Conservation (phyloP, 306 rosid species). For the Trichosanthes cucumerina region DNA sequence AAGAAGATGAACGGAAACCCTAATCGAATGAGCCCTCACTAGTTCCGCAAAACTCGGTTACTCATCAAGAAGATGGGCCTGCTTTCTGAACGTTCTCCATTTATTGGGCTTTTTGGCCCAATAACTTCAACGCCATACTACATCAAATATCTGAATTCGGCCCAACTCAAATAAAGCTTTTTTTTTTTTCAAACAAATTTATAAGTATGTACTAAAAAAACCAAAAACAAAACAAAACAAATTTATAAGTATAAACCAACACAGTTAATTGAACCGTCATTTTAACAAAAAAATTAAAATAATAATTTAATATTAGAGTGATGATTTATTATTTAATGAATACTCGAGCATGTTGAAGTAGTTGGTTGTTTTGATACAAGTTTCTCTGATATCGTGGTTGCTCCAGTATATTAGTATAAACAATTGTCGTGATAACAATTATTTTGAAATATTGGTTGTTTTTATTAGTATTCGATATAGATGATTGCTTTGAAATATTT, state of each 20-base stretch:
- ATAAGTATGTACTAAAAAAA: background rate
- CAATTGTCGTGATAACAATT: too few relatives aligned
- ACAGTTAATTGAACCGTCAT: too few relatives aligned
- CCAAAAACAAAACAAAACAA: background rate
- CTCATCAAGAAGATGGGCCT: background rate
- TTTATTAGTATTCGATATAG: too few relatives aligned
- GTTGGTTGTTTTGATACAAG: too few relatives aligned
- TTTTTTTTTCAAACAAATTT: background rate
- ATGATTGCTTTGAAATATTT: too few relatives aligned
- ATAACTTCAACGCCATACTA: background rate
- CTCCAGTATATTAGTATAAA: too few relatives aligned
- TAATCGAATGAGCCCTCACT: background rate
- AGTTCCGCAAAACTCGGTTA: background rate
- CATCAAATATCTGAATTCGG: background rate
- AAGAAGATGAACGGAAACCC: constrained; percentile 4
- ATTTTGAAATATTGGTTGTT: too few relatives aligned
- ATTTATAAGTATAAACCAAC: background rate
- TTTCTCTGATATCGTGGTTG: too few relatives aligned
- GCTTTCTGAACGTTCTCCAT: background rate
- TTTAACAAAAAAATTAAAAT: too few relatives aligned
- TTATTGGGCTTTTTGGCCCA: background rate
- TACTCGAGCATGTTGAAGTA: too few relatives aligned
- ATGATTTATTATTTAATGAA: too few relatives aligned
- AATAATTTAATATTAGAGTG: too few relatives aligned
- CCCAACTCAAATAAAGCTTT: background rate